phyloP scores from a whole-genome alignment of 305 asterid genomes.

The Caryopteris hybrid region DNA sequence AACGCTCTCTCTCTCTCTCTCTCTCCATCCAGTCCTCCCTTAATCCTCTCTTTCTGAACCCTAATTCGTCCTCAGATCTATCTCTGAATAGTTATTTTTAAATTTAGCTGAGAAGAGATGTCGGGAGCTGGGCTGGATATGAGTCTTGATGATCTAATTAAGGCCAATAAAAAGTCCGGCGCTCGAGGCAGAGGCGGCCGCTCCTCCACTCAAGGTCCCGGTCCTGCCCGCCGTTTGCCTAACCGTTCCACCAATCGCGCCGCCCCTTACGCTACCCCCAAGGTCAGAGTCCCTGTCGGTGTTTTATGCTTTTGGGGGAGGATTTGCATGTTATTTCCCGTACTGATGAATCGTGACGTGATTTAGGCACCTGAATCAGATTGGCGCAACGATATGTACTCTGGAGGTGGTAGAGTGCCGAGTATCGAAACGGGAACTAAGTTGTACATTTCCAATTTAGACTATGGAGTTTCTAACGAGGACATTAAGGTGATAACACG shows the following conservation, averaged over 20 bases:
- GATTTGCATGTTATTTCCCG: not conserved
- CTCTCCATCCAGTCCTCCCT: not conserved
- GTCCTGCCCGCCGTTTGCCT: slow-evolving; percentile 32
- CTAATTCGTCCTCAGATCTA: not conserved
- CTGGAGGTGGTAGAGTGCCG: slow-evolving; percentile 30
- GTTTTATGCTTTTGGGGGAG: not conserved
- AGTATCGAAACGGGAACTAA: slow-evolving; percentile 63
- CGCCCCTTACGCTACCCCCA: slow-evolving; percentile 34
- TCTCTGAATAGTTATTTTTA: not conserved
- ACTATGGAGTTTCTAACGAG: slow-evolving; percentile 52
- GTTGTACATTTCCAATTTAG: slow-evolving; percentile 54
- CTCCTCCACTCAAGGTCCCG: slow-evolving; percentile 23
- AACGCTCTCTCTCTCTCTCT: not conserved
- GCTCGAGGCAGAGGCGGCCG: slow-evolving; percentile 32
- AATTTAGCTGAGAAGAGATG: slow-evolving; percentile 31
- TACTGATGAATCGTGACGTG: not conserved
- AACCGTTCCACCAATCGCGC: slow-evolving; percentile 38
- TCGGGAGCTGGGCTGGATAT: slow-evolving; percentile 52
- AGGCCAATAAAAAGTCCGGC: slow-evolving; percentile 42
- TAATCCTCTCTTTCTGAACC: not conserved
- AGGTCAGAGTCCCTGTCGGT: slow-evolving; percentile 26
- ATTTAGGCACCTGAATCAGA: slow-evolving; percentile 52
- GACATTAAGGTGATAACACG: slow-evolving; percentile 44
- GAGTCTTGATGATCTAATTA: slow-evolving; percentile 64
- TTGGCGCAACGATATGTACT: slow-evolving; percentile 55